Evolutionary conservation across 2,329 filamentous ascomycete species (phyloP).

Genomic region (Monosporascus sp.): DNA sequence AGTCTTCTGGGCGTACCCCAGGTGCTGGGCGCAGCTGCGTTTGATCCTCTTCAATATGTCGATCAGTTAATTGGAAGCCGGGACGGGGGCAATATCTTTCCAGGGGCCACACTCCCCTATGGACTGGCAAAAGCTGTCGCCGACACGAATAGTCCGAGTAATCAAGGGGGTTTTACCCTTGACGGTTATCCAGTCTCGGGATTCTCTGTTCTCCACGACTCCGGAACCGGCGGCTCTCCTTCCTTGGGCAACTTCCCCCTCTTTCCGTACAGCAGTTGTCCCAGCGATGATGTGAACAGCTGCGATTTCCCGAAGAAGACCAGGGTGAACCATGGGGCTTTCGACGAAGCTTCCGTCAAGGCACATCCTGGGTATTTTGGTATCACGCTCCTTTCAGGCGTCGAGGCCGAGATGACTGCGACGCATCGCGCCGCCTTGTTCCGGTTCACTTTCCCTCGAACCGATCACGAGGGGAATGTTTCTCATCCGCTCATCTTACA

Average conservation of each 20-base stretch:
- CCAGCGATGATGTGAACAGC: conserved; percentile 53
- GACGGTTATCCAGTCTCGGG: conserved; percentile 45
- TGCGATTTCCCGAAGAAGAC: conserved; percentile 53
- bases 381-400: conserved; percentile 50
- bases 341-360: conserved; percentile 44
- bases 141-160: conserved; percentile 47
- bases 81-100: conserved; percentile 41
- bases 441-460: conserved; percentile 55
- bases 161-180: conserved; percentile 52
- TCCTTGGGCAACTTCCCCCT: conserved; percentile 70
- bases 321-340: conserved; percentile 35
- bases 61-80: conserved; percentile 49
- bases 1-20: conserved; percentile 10
- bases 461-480: conserved; percentile 26
- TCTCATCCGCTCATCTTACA: conserved; percentile 57
- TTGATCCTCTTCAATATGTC: conserved; percentile 37
- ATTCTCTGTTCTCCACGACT: conserved; percentile 55
- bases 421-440: conserved; percentile 62
- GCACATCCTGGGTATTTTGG: conserved; percentile 62
- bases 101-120: conserved; percentile 32
- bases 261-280: conserved; percentile 60
- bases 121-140: conserved; percentile 52
- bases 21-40: conserved; percentile 11
- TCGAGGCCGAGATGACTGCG: conserved; percentile 62
- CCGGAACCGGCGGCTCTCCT: conserved; percentile 50